Evolutionary conservation across 768 basidiomycete species (phyloP).

Genomic region (Leccinum sublutescens): DNA sequence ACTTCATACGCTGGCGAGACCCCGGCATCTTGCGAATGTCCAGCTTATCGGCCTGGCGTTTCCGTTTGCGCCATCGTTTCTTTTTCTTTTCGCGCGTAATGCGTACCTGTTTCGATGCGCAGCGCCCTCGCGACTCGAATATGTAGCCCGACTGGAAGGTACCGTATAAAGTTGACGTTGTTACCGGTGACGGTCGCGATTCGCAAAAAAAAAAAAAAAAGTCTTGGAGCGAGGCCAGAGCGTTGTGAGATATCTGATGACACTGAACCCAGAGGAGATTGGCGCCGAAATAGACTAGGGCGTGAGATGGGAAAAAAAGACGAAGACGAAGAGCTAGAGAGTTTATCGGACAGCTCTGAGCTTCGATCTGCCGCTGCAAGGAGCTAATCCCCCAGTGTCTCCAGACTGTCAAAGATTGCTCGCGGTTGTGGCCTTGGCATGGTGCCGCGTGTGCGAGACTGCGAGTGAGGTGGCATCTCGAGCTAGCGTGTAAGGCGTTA

Average conservation of each 20-base stretch:
- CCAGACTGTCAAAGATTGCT: neutral
- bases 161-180: neutral
- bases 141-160: neutral
- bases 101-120: neutral
- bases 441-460: neutral
- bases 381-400: neutral
- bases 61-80: neutral
- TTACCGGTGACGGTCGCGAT: neutral
- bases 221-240: neutral
- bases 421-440: neutral
- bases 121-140: neutral
- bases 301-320: neutral
- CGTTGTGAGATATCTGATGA: neutral
- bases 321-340: neutral
- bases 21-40: neutral
- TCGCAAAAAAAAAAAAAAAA: neutral
- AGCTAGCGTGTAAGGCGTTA: neutral
- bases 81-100: neutral
- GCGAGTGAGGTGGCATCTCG: neutral
- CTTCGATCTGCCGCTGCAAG: too few relatives aligned
- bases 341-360: neutral
- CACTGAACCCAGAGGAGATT: neutral
- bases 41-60: neutral
- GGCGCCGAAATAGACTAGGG: neutral
- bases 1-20: neutral